Base-by-base conservation (phyloP, 257 asterid species). In the Primulina huaijiensis region DNA sequence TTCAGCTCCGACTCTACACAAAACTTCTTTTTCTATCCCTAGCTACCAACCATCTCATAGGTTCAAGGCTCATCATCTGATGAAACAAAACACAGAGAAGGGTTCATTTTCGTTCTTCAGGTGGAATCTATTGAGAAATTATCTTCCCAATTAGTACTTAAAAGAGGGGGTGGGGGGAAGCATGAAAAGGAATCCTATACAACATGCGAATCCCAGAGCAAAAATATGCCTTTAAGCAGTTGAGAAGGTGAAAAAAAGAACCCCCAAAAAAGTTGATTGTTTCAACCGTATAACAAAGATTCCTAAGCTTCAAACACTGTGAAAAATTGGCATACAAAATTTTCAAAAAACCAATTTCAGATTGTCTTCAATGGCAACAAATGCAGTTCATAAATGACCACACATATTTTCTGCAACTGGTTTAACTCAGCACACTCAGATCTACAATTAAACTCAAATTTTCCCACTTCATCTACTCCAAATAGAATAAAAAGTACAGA, bases 391-490 rank as follows among this genome's bases (percentile, higher is more conserved):
- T 12, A 74, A 23, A 16, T 53, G 46, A 3, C 30, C 67, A 61
- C 12, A 35, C 7, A 60, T 33, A 35, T 59, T 29, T 64, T 0
- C 76, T 16, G 58, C 65, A 69, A 56, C 79, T 66, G 71, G 57
- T 30, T 43, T 53, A 69, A 20, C 65, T 57, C 76, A 70, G 56
- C 73, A 29, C 52, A 62, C 70, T 43, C 81, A 76, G 83, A 78
- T 82, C 83, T 76, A 76, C 68, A 58, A 67, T 61, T 66, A 11
- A 72, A 72, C 43, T 21, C 50, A 12, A 43, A 43, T 43, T 33
- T 25, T 21, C 16, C 57, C 72, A 33, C 40, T 27, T 62, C 69
- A 38, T 56, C 72, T 34, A 60, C 69, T 12, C 66, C 65, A 64
- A 30, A 50, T 33, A 8, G 10, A 12, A 65, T 6, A n/a, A 34